Evolutionary conservation across 2,329 filamentous ascomycete genomes (phyloP).

Genomic region (Podosphaera xanthii): DNA sequence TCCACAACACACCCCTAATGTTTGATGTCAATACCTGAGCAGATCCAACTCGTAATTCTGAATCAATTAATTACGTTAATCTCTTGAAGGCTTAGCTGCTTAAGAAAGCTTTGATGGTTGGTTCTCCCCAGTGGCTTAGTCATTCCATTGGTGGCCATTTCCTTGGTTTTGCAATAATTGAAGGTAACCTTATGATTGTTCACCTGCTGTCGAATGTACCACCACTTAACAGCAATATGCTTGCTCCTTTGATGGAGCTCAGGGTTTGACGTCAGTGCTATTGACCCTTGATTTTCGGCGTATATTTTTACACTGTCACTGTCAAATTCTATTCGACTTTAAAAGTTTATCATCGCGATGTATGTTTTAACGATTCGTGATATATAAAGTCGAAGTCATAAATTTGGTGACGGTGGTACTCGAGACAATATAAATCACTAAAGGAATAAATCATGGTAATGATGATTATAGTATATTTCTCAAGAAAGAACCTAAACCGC

Average conservation of each 20-base stretch:
- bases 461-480: too few relatives aligned
- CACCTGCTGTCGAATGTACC: neutral
- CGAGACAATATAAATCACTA: too few relatives aligned
- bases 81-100: neutral
- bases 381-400: too few relatives aligned
- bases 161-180: neutral
- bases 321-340: too few relatives aligned
- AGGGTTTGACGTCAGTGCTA: neutral
- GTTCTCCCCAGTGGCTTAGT: neutral
- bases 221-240: constrained; percentile 1
- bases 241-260: constrained; percentile 1
- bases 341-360: too few relatives aligned
- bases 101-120: neutral
- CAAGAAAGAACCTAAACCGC: too few relatives aligned
- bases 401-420: too few relatives aligned
- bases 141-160: neutral
- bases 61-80: neutral
- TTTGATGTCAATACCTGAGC: neutral
- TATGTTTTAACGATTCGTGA: too few relatives aligned
- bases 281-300: neutral
- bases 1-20: neutral
- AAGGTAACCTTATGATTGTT: neutral
- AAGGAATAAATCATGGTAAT: too few relatives aligned
- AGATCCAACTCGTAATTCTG: neutral
- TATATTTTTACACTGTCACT: neutral